Base-by-base conservation (phyloP, 1,284 basidiomycete genomes). In the Microbotryum violaceum region DNA sequence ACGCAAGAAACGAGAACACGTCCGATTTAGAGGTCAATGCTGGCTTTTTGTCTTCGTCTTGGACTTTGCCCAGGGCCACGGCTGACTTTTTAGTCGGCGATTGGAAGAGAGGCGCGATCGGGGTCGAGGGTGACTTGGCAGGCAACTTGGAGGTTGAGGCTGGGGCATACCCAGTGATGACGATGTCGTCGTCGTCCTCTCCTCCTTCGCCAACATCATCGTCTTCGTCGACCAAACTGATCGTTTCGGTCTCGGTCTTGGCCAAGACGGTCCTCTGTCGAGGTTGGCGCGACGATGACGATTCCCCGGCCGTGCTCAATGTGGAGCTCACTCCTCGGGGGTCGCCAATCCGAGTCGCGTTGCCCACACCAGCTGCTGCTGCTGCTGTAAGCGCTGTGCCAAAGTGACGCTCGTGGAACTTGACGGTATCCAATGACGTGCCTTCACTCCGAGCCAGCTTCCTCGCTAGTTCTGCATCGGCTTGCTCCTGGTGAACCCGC, bases 61-160 rank as follows among this genome's bases (percentile, higher is more conserved):
- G 47, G 50, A 49, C 56, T 12, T 27, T 56, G 45, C 37, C 12
- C 12, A 42, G 37, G 37, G 37, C 37, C 37, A 42, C 37, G 14
- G 45, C 21, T 33, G 47, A 49, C 37, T 18, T 51, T 25, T 25
- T n/a, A 31, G 42, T 31, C 42, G 56, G 45, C 45, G 14, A n/a
- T 25, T 59, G 54, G 14, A 57, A 61, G 23, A 63, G 53, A 20
- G 59, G 6, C 3, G 63, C 59, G 56, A 64, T 20, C 18, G 61
- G 56, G 6, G 51, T 12, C 0, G 49, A 6, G 4, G 53, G n/a
- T 20, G 52, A 44, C 9, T 33, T 25, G 12, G 47, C 21, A 23
- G 42, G 49, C 6, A 20, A 25, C 6, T 54, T 16, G 5, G 14
- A 16, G 33, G 14, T 4, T 3, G 10, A 29, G n/a, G 48, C 21